These are phyloP conservation scores for Hibiscus trionum DNA, from an alignment of 345 rosid genomes.

Conservation along the genomic window DNA sequence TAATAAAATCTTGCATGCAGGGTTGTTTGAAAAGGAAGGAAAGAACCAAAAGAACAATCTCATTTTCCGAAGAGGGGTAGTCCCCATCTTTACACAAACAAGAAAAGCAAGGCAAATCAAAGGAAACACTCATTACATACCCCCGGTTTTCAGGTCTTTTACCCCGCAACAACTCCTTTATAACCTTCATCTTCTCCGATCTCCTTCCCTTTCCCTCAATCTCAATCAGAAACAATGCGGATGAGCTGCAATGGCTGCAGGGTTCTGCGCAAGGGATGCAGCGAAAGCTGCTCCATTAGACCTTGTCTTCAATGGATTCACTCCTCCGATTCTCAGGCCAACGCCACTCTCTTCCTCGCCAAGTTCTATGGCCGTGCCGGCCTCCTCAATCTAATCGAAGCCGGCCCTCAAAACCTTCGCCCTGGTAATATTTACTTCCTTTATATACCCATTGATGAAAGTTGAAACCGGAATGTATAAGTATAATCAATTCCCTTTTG, in stretches of 20 bases:
- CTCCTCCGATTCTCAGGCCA: conserved; percentile 39
- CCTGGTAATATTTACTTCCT: conserved; percentile 24
- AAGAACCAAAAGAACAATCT: background rate
- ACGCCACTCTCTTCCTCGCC: conserved; percentile 50
- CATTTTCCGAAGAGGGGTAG: conserved; percentile 7
- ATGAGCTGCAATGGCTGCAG: conserved; percentile 57
- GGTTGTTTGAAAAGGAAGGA: conserved; percentile 5
- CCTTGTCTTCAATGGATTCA: conserved; percentile 55
- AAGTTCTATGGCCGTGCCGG: conserved; percentile 58
- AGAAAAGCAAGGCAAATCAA: background rate
- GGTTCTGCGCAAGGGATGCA: conserved; percentile 46
- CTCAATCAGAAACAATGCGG: conserved; percentile 10
- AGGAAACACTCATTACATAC: background rate
- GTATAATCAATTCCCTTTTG: background rate
- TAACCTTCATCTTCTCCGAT: background rate
- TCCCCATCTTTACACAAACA: conserved; percentile 3
- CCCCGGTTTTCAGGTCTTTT: conserved; percentile 21
- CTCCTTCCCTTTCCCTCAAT: background rate
- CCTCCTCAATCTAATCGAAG: conserved; percentile 43
- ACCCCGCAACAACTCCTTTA: background rate
- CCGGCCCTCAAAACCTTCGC: conserved; percentile 40
- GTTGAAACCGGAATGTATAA: background rate
- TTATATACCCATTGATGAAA: background rate
- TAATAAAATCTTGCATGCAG: conserved; percentile 34
- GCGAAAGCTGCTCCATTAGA: conserved; percentile 34